Conservation (phyloP, 1,284 basidiomycete species). For the Porphyrellus sp. region DNA sequence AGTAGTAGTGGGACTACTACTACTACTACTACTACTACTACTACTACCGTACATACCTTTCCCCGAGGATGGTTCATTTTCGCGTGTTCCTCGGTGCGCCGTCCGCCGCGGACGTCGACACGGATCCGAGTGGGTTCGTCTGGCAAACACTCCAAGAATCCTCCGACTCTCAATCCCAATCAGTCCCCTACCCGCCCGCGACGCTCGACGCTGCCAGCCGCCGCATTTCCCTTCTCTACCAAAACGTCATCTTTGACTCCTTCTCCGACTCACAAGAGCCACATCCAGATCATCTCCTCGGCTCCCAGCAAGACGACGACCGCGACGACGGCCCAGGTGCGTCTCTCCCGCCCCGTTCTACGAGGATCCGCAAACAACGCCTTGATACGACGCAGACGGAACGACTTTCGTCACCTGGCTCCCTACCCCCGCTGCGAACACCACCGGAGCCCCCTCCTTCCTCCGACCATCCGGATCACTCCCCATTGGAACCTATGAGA, state of each 20-base stretch:
- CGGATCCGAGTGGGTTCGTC: constrained; percentile 29
- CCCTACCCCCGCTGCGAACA: constrained; percentile 38
- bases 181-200: constrained; percentile 40
- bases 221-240: constrained; percentile 62
- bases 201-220: constrained; percentile 59
- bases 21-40: no score
- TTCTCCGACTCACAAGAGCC: constrained; percentile 33
- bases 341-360: no score
- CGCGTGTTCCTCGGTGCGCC: constrained; percentile 52
- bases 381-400: constrained; percentile 34
- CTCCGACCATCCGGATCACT: constrained; percentile 35
- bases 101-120: constrained; percentile 30
- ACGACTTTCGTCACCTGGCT: constrained; percentile 56
- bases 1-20: no score
- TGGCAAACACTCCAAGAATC: constrained; percentile 41
- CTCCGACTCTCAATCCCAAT: constrained; percentile 9
- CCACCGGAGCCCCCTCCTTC: constrained; percentile 26
- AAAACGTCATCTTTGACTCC: constrained; percentile 61
- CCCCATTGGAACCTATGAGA: constrained; percentile 40
- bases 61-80: constrained; percentile 32
- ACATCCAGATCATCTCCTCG: constrained; percentile 17
- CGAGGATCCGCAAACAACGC: constrained; percentile 7
- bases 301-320: constrained; percentile 8
- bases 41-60: no score
- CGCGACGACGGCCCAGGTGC: constrained; percentile 7